Conservation (phyloP, 163 green algal genomes). For the Prototheca wickerhamii region DNA sequence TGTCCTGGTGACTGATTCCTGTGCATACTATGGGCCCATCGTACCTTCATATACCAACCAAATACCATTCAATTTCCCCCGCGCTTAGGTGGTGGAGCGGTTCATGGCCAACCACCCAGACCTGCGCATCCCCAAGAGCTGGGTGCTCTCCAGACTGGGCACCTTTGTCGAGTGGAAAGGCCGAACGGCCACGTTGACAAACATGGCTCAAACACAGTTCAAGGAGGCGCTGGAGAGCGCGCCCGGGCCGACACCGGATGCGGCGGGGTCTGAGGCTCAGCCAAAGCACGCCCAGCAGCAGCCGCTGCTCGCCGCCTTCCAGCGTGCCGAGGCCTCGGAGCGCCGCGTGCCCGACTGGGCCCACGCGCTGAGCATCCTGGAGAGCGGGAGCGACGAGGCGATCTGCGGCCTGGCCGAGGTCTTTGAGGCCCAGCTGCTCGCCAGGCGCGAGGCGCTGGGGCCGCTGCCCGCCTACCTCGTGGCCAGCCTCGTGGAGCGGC, state of each 20-base stretch:
- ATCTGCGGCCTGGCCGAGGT: neutral
- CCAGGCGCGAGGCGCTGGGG: neutral
- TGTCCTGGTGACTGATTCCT: no score
- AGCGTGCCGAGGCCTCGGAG: neutral
- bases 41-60: neutral
- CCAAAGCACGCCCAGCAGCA: no score
- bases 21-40: no score
- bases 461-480: neutral
- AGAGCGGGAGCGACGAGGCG: neutral
- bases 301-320: neutral
- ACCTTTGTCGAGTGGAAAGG: constrained; percentile 8
- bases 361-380: neutral
- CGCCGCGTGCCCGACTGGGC: neutral
- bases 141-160: constrained; percentile 11
- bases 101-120: constrained; percentile 11
- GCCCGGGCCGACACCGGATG: neutral
- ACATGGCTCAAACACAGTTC: neutral
- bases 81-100: constrained; percentile 6
- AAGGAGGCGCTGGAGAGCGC: neutral
- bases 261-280: no score
- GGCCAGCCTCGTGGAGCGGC: neutral
- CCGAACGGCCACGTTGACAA: neutral
- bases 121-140: constrained; percentile 19
- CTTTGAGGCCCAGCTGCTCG: neutral
- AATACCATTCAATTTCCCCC: neutral